Percentiles rank a stretch among this genome's conserved stretches.
These are phyloP conservation scores for Scedosporium dehoogii DNA, from an alignment of 2,329 filamentous ascomycete genomes.

Conservation along the genomic window DNA sequence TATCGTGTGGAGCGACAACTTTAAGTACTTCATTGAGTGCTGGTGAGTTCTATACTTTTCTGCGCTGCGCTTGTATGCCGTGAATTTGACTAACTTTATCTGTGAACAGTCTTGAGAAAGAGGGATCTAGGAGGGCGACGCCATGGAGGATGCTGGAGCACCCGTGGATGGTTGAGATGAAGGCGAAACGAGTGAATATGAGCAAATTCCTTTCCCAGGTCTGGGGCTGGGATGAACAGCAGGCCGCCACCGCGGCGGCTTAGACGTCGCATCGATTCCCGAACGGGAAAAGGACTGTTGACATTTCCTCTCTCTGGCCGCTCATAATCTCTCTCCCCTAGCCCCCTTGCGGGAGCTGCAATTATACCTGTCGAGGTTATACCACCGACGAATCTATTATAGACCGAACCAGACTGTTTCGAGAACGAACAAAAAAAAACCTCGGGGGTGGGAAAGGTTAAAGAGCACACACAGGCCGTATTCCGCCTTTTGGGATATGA, in stretches of 20 bases:
- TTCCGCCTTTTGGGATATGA: neutral
- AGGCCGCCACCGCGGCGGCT: neutral
- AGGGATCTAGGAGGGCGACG: conserved; percentile 73
- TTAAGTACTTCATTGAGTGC: conserved; percentile 99
- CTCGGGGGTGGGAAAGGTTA: neutral
- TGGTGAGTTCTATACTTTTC: conserved; percentile 55
- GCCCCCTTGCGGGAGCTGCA: neutral
- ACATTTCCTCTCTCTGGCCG: neutral
- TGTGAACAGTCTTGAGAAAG: conserved; percentile 73
- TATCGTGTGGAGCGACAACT: conserved; percentile 92
- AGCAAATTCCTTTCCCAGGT: conserved; percentile 85
- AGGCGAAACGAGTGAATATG: conserved; percentile 95
- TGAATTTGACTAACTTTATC: conserved; percentile 8
- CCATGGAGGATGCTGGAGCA: conserved; percentile 99
- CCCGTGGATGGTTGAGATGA: conserved; percentile 98
- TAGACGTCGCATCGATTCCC: neutral
- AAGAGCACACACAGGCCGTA: neutral
- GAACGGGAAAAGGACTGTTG: neutral
- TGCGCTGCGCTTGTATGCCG: conserved; percentile 8
- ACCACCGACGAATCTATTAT: neutral
- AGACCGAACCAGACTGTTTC: neutral
- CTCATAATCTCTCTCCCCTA: neutral
- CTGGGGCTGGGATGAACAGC: conserved; percentile 83
- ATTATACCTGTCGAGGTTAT: neutral
- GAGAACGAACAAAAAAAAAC: neutral